Percentiles rank a stretch among this genome's conserved stretches.
Conservation (phyloP, 1,139 yeast species). For the Debaryomycetaceae sp. region DNA sequence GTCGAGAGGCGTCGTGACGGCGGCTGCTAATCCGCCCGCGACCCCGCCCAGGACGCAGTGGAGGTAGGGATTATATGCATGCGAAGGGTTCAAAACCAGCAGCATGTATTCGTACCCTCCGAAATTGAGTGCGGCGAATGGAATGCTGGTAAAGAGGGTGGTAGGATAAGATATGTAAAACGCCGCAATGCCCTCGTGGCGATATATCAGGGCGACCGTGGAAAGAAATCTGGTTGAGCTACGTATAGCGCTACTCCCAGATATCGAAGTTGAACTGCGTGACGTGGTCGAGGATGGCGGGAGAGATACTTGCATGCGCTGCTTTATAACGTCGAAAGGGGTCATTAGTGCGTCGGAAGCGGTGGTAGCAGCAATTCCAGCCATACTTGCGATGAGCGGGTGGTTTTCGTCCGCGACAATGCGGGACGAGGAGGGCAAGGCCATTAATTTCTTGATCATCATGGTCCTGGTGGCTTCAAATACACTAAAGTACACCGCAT, state of each 20-base stretch:
- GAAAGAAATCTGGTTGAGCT: constrained; percentile 20
- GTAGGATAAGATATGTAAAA: constrained; percentile 94
- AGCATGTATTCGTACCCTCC: constrained; percentile 85
- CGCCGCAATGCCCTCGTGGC: constrained; percentile 68
- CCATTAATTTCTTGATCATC: constrained; percentile 31
- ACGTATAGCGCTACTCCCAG: constrained; percentile 2
- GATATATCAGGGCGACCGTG: constrained; percentile 43
- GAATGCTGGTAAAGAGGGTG: constrained; percentile 84
- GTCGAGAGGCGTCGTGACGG: constrained; percentile 90
- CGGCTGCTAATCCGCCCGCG: constrained; percentile 96
- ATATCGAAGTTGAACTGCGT: constrained; percentile 1
- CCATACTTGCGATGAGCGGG: constrained; percentile 72
- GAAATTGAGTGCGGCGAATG: constrained; percentile 92
- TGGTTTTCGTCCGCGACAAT: constrained; percentile 56
- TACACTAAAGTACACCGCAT: constrained; percentile 94
- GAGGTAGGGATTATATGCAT: constrained; percentile 74
- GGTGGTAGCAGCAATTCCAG: constrained; percentile 91
- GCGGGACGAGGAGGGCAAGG: constrained; percentile 19
- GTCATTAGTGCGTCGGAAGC: constrained; percentile 96
- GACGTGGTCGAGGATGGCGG: constrained; percentile 1
- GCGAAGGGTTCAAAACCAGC: constrained; percentile 65
- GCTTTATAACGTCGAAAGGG: constrained; percentile 93
- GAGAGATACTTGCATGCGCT: constrained; percentile 37
- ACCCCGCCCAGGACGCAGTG: constrained; percentile 94
- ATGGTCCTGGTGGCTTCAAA: constrained; percentile 75